Base-by-base conservation (phyloP, 352 stramenopile genomes). In the Globisporangium echinulatum region DNA sequence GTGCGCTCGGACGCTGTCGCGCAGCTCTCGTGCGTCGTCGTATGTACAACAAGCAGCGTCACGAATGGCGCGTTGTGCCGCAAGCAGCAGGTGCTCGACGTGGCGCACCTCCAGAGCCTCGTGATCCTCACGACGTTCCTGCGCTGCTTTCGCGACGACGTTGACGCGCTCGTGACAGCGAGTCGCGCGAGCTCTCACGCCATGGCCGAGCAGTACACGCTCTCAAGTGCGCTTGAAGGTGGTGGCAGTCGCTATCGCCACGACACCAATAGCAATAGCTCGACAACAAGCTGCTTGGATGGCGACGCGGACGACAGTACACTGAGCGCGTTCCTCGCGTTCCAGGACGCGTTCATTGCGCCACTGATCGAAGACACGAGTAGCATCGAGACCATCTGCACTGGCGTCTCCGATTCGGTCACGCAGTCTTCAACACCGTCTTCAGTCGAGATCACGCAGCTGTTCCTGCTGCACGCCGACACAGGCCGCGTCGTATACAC, bases 191-290 rank as follows among this genome's bases (percentile, higher is more conserved):
- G 74, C n/a, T 65, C 59, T 0, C 61, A 71, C 19, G 55, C 53
- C 1, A 83, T 72, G 64, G 78, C 74, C 0, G 72, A 85, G 40
- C 63, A 70, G 13, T 88, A 88, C 61, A 86, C 75, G 17, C 64
- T 88, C 33, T 64, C 73, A 8, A 79, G 46, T 7, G 78, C 75
- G 19, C 56, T 88, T 11, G 51, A 52, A 9, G 56, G 67, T 5
- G 44, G 51, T 37, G 33, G 19, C 36, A 36, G 36, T 5, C 25
- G 25, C 25, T 33, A 33, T 33, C 25, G 25, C 25, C 25, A 33
- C 25, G 25, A 33, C 25, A 33, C 25, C 25, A 33, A 33, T 33
- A 33, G 25, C 25, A 33, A 33, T 33, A 33, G 25, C 25, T 33
- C 25, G 25, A 3, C 25, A 33, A 33, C 25, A 33, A 25, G 55